Base-by-base conservation (phyloP, 495 filamentous ascomycete species). In the Penicillium pulvis region DNA sequence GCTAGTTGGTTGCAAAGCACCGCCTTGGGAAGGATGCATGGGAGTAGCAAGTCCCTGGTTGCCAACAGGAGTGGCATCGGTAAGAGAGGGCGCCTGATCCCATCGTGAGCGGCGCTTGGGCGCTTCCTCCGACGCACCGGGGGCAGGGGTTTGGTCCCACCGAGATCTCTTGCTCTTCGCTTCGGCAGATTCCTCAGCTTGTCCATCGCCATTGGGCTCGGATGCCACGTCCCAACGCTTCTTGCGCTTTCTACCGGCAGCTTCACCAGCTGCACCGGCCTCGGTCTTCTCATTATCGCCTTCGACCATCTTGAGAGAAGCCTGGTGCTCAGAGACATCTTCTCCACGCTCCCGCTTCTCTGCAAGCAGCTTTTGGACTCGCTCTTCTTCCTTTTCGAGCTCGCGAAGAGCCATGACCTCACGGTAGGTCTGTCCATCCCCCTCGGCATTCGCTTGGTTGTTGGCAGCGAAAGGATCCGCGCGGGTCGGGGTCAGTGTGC, bases 321-420 rank as follows among this genome's bases (percentile, higher is more conserved):
- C 83, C 70, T 89, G 69, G 69, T 91, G 83, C 63, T 89, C 83
- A 39, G 76, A 71, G 10, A 78, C 72, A 49, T 86, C 81, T 60
- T 88, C 85, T n/a, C 82, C 87, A 61, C 80, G 75, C 60, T 82
- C 79, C 58, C 85, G 78, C 75, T 89, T 88, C 58, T 96, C 89
- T 53, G 87, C 83, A 63, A 99, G 93, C 59, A 91, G 77, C 62
- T 83, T 87, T 62, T 83, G 81, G 33, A 99, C 89, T 59, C 93
- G 85, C 65, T 94, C 90, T 77, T 99, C 94, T 75, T 99, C 94
- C 56, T 92, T 85, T 72, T 99, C 93, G 19, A 99, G 69, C 60
- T 99, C 94, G 56, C 90, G 86, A 42, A 87, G 81, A 58, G 89
- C 88, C 95, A 99, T 98, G 60, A 95, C 83, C 60, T 95, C 91